Percentiles rank a stretch among this genome's conserved stretches.
Evolutionary conservation across 1,139 yeast genomes (phyloP).

Genomic region (Pichia sp.): DNA sequence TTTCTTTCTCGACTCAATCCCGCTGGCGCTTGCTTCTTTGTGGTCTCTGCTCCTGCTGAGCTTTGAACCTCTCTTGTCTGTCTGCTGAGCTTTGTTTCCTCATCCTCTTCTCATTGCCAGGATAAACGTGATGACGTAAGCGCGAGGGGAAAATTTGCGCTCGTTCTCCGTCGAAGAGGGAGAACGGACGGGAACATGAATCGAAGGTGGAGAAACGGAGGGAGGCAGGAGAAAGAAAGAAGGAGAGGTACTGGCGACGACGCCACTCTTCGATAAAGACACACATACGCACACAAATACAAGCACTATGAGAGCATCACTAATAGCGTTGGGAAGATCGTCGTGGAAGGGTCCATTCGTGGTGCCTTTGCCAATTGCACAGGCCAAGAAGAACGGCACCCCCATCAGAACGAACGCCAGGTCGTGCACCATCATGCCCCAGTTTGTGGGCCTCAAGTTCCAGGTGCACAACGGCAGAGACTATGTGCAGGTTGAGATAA

Average conservation of each 20-base stretch:
- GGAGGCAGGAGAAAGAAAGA: too few relatives aligned
- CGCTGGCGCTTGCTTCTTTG: too few relatives aligned
- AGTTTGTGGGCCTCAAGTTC: constrained; percentile 88
- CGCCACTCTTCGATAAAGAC: not conserved
- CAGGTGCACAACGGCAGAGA: constrained; percentile 96
- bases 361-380: constrained; percentile 86
- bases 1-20: too few relatives aligned
- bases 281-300: not conserved
- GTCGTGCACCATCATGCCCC: constrained; percentile 89
- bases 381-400: constrained; percentile 73
- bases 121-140: not conserved
- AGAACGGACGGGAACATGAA: too few relatives aligned
- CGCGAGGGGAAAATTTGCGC: not conserved
- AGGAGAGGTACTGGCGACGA: not conserved
- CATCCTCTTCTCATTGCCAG: not conserved
- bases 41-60: too few relatives aligned
- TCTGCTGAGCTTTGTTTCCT: not conserved
- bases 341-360: constrained; percentile 92
- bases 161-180: too few relatives aligned
- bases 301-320: constrained; percentile 51
- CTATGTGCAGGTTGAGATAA: constrained; percentile 80
- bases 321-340: constrained; percentile 57
- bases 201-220: too few relatives aligned
- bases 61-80: not conserved
- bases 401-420: constrained; percentile 95